A percentile compares a stretch with the other conserved stretches of the same genome.
Evolutionary conservation across 495 filamentous ascomycete species (phyloP).

Genomic region (Sordaria brevicollis): DNA sequence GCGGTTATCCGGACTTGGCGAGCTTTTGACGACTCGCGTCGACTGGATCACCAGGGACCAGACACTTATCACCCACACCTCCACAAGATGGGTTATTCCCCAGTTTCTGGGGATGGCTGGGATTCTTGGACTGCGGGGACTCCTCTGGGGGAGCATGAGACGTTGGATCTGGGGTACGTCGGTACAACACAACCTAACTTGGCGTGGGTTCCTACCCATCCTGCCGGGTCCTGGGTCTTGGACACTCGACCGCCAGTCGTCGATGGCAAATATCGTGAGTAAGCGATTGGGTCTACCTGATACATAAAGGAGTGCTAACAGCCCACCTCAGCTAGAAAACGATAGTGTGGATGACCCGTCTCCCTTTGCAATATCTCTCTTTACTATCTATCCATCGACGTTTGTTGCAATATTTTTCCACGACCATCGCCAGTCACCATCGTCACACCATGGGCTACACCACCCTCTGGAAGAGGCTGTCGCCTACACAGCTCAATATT

Average conservation of each 20-base stretch:
- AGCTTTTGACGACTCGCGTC: not conserved
- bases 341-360: not conserved
- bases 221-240: not conserved
- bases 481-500: conserved; percentile 30
- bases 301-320: not conserved
- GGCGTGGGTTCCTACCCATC: not conserved
- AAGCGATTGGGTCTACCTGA: not conserved
- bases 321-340: not conserved
- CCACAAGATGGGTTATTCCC: not conserved
- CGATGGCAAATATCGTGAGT: not conserved
- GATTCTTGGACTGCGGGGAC: not conserved
- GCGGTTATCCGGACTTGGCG: not conserved
- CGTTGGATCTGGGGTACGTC: not conserved
- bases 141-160: not conserved
- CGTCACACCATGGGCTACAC: conserved; percentile 30
- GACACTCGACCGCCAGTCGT: not conserved
- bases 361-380: not conserved
- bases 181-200: not conserved
- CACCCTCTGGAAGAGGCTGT: conserved; percentile 33
- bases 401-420: conserved; percentile 1
- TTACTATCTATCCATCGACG: conserved; percentile 3
- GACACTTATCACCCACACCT: not conserved
- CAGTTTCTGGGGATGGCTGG: not conserved
- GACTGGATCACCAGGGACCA: not conserved
- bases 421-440: conserved; percentile 1